phyloP scores from a whole-genome alignment of 2,329 filamentous ascomycete genomes.

The Cylindrodendrum hubeiense region DNA sequence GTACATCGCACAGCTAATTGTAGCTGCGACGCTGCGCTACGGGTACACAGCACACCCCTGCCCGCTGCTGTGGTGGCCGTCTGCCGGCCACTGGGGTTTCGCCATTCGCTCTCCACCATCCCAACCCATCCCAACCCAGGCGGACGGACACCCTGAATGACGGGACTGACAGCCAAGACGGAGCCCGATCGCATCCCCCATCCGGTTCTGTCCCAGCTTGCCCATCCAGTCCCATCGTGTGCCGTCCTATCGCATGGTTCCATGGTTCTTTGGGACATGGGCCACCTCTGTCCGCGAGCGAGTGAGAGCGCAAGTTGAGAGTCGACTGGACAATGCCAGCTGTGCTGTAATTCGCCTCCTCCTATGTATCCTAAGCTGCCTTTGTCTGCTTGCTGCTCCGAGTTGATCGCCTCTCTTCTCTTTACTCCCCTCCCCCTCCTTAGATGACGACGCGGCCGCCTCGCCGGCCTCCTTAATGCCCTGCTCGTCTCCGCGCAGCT shows the following conservation, averaged over 20 bases:
- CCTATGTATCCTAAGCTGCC: constrained; percentile 15
- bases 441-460: constrained; percentile 57
- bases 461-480: constrained; percentile 74
- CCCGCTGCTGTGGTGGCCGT: neutral
- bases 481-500: constrained; percentile 87
- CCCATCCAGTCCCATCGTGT: constrained; percentile 3
- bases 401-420: constrained; percentile 23
- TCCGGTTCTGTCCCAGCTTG: neutral
- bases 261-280: constrained; percentile 21
- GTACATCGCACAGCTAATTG: neutral
- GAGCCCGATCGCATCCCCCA: constrained; percentile 13
- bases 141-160: constrained; percentile 13
- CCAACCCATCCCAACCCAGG: constrained; percentile 18
- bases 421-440: constrained; percentile 40
- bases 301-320: constrained; percentile 14
- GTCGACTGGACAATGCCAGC: constrained; percentile 19
- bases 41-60: constrained; percentile 1
- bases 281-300: constrained; percentile 16
- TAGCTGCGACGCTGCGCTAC: neutral
- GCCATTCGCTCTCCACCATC: constrained; percentile 17
- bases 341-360: constrained; percentile 24
- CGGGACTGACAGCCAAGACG: constrained; percentile 7
- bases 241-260: constrained; percentile 24
- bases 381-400: constrained; percentile 17
- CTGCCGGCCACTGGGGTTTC: neutral